phyloP scores from a whole-genome alignment of 129 eudicot genomes.

The Ambrosia artemisiifolia region DNA sequence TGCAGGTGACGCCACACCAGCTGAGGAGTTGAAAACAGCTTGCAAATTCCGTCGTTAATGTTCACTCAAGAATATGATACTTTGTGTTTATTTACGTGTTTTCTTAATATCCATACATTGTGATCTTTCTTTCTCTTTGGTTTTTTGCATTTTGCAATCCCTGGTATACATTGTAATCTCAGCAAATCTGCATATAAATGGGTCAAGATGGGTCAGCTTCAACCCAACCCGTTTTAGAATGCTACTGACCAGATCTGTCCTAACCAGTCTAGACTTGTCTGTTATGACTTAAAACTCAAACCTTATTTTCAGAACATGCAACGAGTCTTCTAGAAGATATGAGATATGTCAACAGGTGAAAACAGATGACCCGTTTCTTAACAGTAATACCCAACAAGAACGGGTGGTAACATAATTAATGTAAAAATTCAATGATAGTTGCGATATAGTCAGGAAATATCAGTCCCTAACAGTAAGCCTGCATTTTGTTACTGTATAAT shows the following conservation, averaged over 20 bases:
- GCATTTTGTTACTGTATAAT: neutral
- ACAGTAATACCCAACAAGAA: neutral
- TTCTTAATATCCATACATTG: neutral
- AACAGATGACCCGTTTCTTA: neutral
- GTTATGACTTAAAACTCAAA: neutral
- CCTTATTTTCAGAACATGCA: neutral
- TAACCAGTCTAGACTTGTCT: neutral
- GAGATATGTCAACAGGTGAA: neutral
- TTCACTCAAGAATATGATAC: neutral
- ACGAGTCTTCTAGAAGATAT: neutral
- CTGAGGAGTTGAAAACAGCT: constrained; percentile 43
- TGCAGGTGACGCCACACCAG: constrained; percentile 27
- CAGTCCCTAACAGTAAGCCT: neutral
- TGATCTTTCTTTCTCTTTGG: neutral
- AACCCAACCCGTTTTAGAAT: neutral
- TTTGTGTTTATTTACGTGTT: neutral
- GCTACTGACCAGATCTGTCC: neutral
- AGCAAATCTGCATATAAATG: neutral
- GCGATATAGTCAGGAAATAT: neutral
- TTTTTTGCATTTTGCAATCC: neutral
- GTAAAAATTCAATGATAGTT: neutral
- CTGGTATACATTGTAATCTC: neutral
- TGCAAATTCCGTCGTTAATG: constrained; percentile 43
- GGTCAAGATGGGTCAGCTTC: neutral
- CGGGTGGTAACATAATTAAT: neutral